These are phyloP conservation scores for Ceratopteris richardii DNA, from an alignment of 75 land plant genomes.

Conservation along the genomic window DNA sequence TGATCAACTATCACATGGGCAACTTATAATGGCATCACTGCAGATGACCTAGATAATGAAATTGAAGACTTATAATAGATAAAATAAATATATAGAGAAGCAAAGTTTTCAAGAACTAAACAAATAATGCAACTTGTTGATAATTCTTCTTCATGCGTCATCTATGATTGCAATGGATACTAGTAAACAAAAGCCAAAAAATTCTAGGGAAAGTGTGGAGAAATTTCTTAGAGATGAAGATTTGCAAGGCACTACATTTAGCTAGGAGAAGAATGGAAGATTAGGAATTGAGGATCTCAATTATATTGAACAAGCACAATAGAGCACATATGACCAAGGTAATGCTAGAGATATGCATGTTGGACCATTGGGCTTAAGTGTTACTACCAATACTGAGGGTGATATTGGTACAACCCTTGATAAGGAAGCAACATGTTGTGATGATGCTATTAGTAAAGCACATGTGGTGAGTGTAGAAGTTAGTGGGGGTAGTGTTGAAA, in stretches of 20 bases:
- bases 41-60: conserved; percentile 34
- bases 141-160: conserved; percentile 48
- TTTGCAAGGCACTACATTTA: conserved; percentile 45
- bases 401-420: conserved; percentile 65
- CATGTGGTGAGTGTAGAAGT: conserved; percentile 69
- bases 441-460: conserved; percentile 31
- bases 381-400: conserved; percentile 66
- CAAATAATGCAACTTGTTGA: conserved; percentile 14
- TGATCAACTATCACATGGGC: conserved; percentile 30
- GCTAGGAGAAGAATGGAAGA: too few relatives aligned
- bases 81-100: conserved; percentile 17
- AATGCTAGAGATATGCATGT: conserved; percentile 22
- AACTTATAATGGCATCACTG: conserved; percentile 43
- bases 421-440: conserved; percentile 23
- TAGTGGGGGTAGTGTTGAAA: conserved; percentile 94
- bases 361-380: conserved; percentile 38
- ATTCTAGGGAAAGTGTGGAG: conserved; percentile 98
- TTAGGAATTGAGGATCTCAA: conserved; percentile 49
- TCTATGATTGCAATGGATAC: conserved; percentile 96
- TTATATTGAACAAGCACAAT: too few relatives aligned
- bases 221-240: conserved; percentile 65
- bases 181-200: conserved; percentile 46
- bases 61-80: background rate
- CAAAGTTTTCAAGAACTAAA: conserved; percentile 28
- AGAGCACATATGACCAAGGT: conserved; percentile 38